Evolutionary conservation across 768 basidiomycete genomes (phyloP), one percentile per base, ranked within the genome.

Genomic region (Hemileccinum rubropunctum): DNA sequence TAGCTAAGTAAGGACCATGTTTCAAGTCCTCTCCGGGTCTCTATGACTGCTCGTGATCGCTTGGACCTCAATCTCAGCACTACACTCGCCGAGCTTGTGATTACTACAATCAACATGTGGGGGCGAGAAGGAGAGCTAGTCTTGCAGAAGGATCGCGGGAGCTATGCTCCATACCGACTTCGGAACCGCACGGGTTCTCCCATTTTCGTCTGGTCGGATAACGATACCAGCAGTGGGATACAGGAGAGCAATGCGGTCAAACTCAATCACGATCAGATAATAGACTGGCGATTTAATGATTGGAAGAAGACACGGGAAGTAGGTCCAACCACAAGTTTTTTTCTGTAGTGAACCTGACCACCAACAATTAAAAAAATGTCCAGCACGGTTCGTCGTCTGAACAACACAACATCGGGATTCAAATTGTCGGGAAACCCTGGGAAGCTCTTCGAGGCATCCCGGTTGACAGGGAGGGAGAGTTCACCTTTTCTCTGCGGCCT

Each of bases 251-350:
- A 74, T 27, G 72, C 77, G 27, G 75, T 83, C 37, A 81, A 83
- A 58, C 71, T 99, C 33, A 71, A 80, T 17, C 80, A 92, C 56
- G 86, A 88, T 33, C 78, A 90, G 60, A 82, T 77, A 8, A 73
- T 91, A 4, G 95, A 98, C 49, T 98, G 97, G 97, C 78, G 97
- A 48, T 98, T 98, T 60, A 94, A 98, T 63, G 95, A 98, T 61
- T 93, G 92, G 88, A 87, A 86, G 65, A 87, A 86, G 4, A 85
- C 90, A 74, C 83, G 97, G 63, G 97, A 99, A 75, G 94, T 92
- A 62, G 52, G 76, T 56, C 15, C 40, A 39, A 20, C 32, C 12
- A 20, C 5, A 10, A 9, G 1, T 45, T 2, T 41, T 18, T 23
- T 48, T 23, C 8, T n/a, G 23, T 27, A 18, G 12, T 48, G 6